These are phyloP conservation scores for Pseudogymnoascus sp. DNA, from an alignment of 2,329 filamentous ascomycete species.

Conservation along the genomic window DNA sequence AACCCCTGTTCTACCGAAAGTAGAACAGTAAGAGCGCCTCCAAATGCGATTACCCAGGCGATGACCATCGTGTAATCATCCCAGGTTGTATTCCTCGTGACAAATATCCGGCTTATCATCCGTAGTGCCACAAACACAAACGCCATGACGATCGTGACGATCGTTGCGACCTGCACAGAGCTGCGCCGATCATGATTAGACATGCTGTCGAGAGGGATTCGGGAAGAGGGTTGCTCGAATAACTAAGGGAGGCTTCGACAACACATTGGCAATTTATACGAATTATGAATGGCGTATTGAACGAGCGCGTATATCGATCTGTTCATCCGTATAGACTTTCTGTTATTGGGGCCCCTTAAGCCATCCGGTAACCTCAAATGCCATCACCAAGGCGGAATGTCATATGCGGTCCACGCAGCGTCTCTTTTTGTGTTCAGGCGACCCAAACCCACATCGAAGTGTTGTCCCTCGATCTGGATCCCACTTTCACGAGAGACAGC, in stretches of 20 bases:
- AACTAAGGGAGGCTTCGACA: neutral
- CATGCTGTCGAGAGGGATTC: neutral
- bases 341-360: neutral
- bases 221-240: neutral
- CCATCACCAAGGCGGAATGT: neutral
- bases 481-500: neutral
- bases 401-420: neutral
- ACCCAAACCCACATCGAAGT: neutral
- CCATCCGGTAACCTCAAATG: neutral
- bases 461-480: neutral
- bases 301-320: neutral
- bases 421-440: neutral
- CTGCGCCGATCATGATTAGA: neutral
- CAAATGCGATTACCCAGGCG: constrained; percentile 66
- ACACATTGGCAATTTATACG: neutral
- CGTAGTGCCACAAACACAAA: constrained; percentile 67
- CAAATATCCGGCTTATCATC: constrained; percentile 60
- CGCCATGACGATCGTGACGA: constrained; percentile 57
- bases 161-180: constrained; percentile 63
- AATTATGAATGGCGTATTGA: neutral
- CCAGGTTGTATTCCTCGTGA: constrained; percentile 63
- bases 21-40: constrained; percentile 57
- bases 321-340: neutral
- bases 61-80: constrained; percentile 75
- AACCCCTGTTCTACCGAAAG: constrained; percentile 56